Conservation (phyloP, 2,329 filamentous ascomycete genomes). For the Penicillium rolfsii region DNA sequence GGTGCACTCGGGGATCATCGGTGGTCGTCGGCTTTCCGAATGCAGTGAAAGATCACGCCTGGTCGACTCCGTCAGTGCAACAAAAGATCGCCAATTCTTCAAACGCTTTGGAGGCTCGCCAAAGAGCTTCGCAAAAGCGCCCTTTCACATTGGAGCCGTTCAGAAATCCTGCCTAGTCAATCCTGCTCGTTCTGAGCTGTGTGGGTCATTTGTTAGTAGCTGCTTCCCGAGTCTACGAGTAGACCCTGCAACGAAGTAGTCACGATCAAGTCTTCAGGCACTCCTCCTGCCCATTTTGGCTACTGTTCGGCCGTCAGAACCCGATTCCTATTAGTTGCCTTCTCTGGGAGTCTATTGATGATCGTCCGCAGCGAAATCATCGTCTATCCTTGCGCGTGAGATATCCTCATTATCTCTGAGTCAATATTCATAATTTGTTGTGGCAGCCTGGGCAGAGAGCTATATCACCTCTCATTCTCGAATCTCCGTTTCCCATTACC, state of each 20-base stretch:
- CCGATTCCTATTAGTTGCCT: not conserved
- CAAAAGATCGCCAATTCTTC: not conserved
- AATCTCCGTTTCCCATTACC: not conserved
- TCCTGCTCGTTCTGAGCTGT: not conserved
- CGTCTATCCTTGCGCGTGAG: not conserved
- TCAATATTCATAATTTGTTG: slow-evolving; percentile 1
- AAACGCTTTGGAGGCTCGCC: not conserved
- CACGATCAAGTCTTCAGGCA: not conserved
- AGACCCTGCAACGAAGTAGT: not conserved
- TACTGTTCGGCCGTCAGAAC: not conserved
- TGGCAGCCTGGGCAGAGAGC: slow-evolving; percentile 1
- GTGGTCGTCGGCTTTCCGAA: slow-evolving; percentile 22
- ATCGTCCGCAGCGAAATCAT: not conserved
- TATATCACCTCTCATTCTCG: not conserved
- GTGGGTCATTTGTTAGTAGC: not conserved
- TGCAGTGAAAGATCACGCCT: slow-evolving; percentile 8
- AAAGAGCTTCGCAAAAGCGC: not conserved
- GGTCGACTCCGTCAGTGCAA: slow-evolving; percentile 1
- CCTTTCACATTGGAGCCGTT: not conserved
- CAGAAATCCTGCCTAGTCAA: not conserved
- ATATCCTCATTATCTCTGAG: not conserved
- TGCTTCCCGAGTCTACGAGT: not conserved
- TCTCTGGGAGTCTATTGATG: not conserved
- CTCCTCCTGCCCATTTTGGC: slow-evolving; percentile 13
- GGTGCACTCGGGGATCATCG: slow-evolving; percentile 22